Percentiles rank a stretch among this genome's conserved stretches.
Evolutionary conservation across 345 rosid species (phyloP).

Genomic region (Trapa bicornis): DNA sequence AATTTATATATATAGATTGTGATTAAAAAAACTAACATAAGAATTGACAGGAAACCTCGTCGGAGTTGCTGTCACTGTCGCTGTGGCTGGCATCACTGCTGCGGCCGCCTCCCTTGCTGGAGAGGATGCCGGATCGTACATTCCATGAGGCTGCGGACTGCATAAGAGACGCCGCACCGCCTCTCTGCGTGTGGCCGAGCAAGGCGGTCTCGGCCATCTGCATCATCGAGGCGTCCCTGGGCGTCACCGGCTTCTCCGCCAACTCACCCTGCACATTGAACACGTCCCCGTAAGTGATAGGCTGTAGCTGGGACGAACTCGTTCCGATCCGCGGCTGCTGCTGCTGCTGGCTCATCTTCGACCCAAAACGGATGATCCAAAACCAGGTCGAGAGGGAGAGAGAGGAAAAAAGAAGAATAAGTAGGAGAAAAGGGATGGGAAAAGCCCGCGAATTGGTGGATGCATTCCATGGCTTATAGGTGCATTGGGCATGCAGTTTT

Average conservation of each 20-base stretch:
- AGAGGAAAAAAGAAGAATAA: neutral
- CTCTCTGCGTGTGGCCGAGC: conserved; percentile 18
- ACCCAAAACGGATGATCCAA: neutral
- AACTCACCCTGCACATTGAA: conserved; percentile 22
- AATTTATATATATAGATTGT: too few species aligned
- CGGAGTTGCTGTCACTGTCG: conserved; percentile 1
- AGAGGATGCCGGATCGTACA: conserved; percentile 16
- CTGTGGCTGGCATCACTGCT: conserved; percentile 5
- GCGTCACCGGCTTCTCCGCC: conserved; percentile 16
- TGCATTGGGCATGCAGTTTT: conserved; percentile 5
- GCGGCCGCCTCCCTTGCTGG: conserved; percentile 7
- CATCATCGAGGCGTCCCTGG: conserved; percentile 27
- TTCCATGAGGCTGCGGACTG: conserved; percentile 24
- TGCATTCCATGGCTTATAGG: neutral
- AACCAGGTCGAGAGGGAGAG: neutral
- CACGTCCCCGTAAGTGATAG: conserved; percentile 21
- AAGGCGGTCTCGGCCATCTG: conserved; percentile 22
- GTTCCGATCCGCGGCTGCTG: neutral
- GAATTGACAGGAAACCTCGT: neutral
- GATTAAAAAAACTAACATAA: too few species aligned
- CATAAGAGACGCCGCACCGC: conserved; percentile 15
- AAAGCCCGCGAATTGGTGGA: neutral
- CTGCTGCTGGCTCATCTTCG: conserved; percentile 35
- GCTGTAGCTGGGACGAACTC: neutral
- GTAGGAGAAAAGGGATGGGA: neutral